Percentiles rank a stretch among this genome's conserved stretches.
Conservation (phyloP, 495 filamentous ascomycete species). For the Xanthoparmelia taractica region DNA sequence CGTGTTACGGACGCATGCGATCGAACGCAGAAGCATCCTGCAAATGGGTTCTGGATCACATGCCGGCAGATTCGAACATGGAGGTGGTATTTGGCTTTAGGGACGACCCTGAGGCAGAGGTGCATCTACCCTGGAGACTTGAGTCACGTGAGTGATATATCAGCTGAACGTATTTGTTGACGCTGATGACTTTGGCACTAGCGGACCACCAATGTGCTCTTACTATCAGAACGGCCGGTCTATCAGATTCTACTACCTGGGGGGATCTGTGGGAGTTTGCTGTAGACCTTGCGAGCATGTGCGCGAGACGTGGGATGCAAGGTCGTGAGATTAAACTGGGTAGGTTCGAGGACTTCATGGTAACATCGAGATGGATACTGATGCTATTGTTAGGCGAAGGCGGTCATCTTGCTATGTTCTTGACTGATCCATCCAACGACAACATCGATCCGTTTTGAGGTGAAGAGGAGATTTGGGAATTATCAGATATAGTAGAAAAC, state of each 20-base stretch:
- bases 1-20: background rate
- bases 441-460: too few relatives aligned
- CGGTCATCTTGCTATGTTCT: too few relatives aligned
- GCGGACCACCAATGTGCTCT: background rate
- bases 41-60: background rate
- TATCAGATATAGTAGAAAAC: too few relatives aligned
- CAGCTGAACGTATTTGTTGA: background rate
- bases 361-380: too few relatives aligned
- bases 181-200: background rate
- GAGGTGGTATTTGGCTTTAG: background rate
- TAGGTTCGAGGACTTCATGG: too few relatives aligned
- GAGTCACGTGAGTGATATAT: background rate
- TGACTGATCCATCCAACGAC: too few relatives aligned
- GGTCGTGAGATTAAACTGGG: too few relatives aligned
- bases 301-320: too few relatives aligned
- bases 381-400: too few relatives aligned
- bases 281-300: background rate
- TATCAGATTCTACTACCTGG: background rate
- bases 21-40: background rate
- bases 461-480: too few relatives aligned
- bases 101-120: background rate
- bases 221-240: background rate
- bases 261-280: background rate
- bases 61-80: background rate
- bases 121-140: background rate